Percentiles rank a stretch among this genome's conserved stretches.
phyloP scores from a whole-genome alignment of 2,329 filamentous ascomycete genomes.

The Aspergillus sp. region DNA sequence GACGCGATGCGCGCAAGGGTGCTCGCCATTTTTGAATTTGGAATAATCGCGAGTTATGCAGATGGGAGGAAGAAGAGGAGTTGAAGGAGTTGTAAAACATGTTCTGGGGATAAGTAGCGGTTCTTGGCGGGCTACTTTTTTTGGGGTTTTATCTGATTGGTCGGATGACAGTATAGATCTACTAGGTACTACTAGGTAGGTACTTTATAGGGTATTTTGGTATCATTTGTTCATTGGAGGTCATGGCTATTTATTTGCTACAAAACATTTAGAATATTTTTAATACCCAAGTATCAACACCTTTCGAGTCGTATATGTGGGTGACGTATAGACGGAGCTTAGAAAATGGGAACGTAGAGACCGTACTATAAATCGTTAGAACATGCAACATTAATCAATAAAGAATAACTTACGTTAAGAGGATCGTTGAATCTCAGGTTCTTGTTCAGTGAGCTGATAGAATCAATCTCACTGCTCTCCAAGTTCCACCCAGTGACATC shows the following conservation, averaged over 20 bases:
- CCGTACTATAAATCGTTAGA: slow-evolving; percentile 47
- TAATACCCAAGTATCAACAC: too few species aligned
- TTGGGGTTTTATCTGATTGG: too few species aligned
- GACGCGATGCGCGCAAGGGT: slow-evolving; percentile 9
- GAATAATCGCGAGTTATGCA: slow-evolving; percentile 1
- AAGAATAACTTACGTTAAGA: slow-evolving; percentile 53
- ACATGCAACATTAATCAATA: background rate
- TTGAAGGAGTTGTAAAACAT: background rate
- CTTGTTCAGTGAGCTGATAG: slow-evolving; percentile 61
- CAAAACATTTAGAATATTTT: too few species aligned
- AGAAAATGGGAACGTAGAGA: slow-evolving; percentile 50
- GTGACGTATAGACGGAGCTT: too few species aligned
- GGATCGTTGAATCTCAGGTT: slow-evolving; percentile 74
- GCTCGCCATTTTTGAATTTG: slow-evolving; percentile 9
- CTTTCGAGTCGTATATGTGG: too few species aligned
- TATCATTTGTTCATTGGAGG: too few species aligned
- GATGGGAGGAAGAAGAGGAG: slow-evolving; percentile 2
- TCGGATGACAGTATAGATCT: too few species aligned
- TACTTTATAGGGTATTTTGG: too few species aligned
- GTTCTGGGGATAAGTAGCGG: too few species aligned
- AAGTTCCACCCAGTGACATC: slow-evolving; percentile 64
- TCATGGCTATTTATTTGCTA: too few species aligned
- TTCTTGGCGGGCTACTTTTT: too few species aligned
- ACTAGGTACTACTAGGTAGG: too few species aligned
- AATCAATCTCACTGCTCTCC: slow-evolving; percentile 59